Evolutionary conservation across 2,329 filamentous ascomycete species (phyloP).

Genomic region (Phialophora verrucosa): DNA sequence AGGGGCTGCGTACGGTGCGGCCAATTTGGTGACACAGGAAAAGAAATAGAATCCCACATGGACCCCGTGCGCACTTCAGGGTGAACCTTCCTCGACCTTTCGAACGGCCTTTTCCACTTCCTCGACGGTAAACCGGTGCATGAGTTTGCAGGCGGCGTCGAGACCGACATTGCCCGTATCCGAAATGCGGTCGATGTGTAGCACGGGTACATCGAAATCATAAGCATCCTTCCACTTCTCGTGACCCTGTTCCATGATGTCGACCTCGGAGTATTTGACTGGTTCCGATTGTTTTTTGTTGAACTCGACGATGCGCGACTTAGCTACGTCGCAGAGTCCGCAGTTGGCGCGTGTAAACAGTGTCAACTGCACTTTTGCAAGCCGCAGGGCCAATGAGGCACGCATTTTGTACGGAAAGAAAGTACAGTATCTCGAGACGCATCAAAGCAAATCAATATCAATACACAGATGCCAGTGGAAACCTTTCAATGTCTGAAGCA

Average conservation of each 20-base stretch:
- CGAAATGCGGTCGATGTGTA: slow-evolving; percentile 60
- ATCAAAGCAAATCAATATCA: background rate
- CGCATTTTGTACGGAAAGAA: slow-evolving; percentile 28
- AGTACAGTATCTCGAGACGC: background rate
- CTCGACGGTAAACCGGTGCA: slow-evolving; percentile 66
- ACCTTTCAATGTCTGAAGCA: background rate
- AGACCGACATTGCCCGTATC: slow-evolving; percentile 47
- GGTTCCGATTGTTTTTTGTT: slow-evolving; percentile 53
- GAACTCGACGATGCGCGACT: slow-evolving; percentile 60
- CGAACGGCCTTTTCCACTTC: slow-evolving; percentile 63
- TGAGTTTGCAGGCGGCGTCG: slow-evolving; percentile 60
- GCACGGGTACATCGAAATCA: slow-evolving; percentile 68
- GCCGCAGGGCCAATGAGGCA: slow-evolving; percentile 28
- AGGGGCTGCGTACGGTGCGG: slow-evolving; percentile 38
- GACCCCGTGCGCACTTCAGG: background rate
- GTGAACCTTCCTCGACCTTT: slow-evolving; percentile 44
- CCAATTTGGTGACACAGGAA: slow-evolving; percentile 31
- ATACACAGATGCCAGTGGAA: background rate
- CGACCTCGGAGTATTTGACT: slow-evolving; percentile 62
- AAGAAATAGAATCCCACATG: slow-evolving; percentile 23
- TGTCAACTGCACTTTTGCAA: slow-evolving; percentile 54
- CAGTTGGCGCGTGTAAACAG: slow-evolving; percentile 67
- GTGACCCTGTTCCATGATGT: slow-evolving; percentile 62
- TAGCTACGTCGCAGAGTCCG: slow-evolving; percentile 66
- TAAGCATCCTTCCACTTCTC: slow-evolving; percentile 65